Conservation (phyloP, 495 filamentous ascomycete genomes). For the Penicillium silybi region DNA sequence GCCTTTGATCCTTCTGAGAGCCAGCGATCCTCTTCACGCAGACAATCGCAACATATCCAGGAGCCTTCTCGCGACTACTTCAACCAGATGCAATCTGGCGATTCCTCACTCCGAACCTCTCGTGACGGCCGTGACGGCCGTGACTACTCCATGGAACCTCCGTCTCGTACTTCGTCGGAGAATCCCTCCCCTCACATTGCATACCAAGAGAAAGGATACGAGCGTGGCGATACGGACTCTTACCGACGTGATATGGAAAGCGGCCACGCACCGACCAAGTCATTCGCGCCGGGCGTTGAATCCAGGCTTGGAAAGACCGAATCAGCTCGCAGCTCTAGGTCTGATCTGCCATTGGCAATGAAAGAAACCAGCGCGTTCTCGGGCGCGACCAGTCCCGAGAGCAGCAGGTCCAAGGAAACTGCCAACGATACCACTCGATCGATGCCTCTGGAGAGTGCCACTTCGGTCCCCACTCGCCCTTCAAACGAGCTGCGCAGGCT, state of each 20-base stretch:
- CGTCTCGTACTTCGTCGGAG: slow-evolving; percentile 22
- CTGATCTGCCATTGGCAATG: slow-evolving; percentile 37
- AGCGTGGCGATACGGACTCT: slow-evolving; percentile 42
- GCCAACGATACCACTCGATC: slow-evolving; percentile 2
- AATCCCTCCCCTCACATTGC: slow-evolving; percentile 78
- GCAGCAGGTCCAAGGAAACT: slow-evolving; percentile 21
- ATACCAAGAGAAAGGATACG: slow-evolving; percentile 80
- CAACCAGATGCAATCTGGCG: slow-evolving; percentile 13
- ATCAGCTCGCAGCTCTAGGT: slow-evolving; percentile 63
- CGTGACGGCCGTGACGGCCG: slow-evolving; percentile 18
- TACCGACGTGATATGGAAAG: slow-evolving; percentile 18
- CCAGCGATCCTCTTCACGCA: slow-evolving; percentile 46
- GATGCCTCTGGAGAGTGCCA: slow-evolving; percentile 21
- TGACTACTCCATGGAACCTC: slow-evolving; percentile 13
- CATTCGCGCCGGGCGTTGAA: slow-evolving; percentile 57
- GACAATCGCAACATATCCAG: slow-evolving; percentile 23
- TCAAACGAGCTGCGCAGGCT: slow-evolving; percentile 37
- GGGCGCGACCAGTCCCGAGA: slow-evolving; percentile 31
- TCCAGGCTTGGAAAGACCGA: slow-evolving; percentile 56
- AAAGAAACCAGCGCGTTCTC: slow-evolving; percentile 34
- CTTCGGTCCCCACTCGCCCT: slow-evolving; percentile 30
- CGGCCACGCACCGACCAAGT: slow-evolving; percentile 43
- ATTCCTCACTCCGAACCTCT: slow-evolving; percentile 18
- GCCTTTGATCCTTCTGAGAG: slow-evolving; percentile 80
- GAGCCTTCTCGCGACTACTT: slow-evolving; percentile 35